These are phyloP conservation scores for Fraxinus albicans DNA, from an alignment of 305 asterid genomes.

Conservation along the genomic window DNA sequence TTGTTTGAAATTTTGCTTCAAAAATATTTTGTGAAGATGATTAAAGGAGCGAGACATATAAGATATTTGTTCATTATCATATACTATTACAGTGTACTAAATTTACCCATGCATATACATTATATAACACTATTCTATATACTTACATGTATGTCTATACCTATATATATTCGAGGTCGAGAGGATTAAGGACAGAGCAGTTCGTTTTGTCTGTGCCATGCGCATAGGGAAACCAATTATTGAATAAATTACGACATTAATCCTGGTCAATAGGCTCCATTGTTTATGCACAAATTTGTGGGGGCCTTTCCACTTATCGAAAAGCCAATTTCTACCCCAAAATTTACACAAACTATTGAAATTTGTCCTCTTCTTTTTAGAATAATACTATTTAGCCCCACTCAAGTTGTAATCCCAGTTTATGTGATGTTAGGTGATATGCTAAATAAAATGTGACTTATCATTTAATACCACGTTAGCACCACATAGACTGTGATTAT, in stretches of 20 bases:
- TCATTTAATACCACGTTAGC: no score
- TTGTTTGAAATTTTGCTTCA: neutral
- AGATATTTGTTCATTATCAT: neutral
- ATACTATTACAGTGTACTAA: no score
- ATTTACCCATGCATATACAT: neutral
- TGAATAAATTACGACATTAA: constrained; percentile 30
- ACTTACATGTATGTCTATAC: neutral
- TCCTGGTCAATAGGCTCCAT: constrained; percentile 52
- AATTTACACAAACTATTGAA: neutral
- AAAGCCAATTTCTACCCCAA: neutral
- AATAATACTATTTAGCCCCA: neutral
- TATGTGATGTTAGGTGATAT: no score
- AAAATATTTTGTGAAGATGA: neutral
- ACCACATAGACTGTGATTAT: no score
- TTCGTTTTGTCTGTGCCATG: constrained; percentile 31
- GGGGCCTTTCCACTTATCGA: constrained; percentile 20
- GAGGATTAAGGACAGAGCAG: constrained; percentile 31
- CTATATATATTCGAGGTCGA: constrained; percentile 3
- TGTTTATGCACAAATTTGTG: constrained; percentile 23
- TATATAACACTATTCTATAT: neutral
- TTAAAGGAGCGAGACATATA: neutral
- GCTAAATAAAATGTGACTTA: no score
- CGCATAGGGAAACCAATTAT: constrained; percentile 19
- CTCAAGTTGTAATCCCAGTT: no score
- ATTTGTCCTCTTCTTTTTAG: neutral